Base-by-base conservation (phyloP, 257 asterid genomes). In the Solanum lycopersicoides region DNA sequence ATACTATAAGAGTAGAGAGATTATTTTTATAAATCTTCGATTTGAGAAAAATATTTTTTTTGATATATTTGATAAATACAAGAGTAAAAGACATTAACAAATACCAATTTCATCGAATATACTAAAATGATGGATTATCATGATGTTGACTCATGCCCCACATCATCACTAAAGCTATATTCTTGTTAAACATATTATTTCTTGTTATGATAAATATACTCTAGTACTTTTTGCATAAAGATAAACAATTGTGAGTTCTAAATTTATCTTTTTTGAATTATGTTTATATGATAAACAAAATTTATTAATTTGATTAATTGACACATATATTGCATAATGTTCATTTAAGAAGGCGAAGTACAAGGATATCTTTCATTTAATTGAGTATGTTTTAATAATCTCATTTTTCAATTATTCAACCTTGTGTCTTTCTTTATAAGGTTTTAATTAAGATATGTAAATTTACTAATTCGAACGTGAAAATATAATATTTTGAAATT, bases 1-100 rank as follows among this genome's bases (percentile, higher is more conserved):
- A 6, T 56, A 56, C 0, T 16, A 6, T 0, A 56, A 2, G n/a
- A 56, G 3, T 56, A 18, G 0, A 56, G 4, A 0, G 0, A 56
- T 18, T 56, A 56, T 56, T 56, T 16, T 16, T 4, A 18, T 56
- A 56, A 7, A 56, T 56, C 0, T 56, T 16, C 2, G 4, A 0
- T 1, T 53, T 56, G 7, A 18, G 1, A 53, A 53, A 53, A 18
- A 18, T 0, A 18, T 7, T 56, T 56, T n/a, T n/a, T 56, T 18
- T 6, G 7, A 56, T 10, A 56, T 56, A 7, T 56, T 18, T 56
- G 2, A 56, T 16, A 56, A 18, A 18, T 56, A 18, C 0, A 18
- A 56, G 0, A 56, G 2, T 56, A 56, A 18, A 56, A 53, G 4
- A 56, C n/a, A 7, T 20, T n/a, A 2, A 56, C 11, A 56, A 56